phyloP scores from a whole-genome alignment of 2,329 filamentous ascomycete genomes.

The Aphanocladium album region DNA sequence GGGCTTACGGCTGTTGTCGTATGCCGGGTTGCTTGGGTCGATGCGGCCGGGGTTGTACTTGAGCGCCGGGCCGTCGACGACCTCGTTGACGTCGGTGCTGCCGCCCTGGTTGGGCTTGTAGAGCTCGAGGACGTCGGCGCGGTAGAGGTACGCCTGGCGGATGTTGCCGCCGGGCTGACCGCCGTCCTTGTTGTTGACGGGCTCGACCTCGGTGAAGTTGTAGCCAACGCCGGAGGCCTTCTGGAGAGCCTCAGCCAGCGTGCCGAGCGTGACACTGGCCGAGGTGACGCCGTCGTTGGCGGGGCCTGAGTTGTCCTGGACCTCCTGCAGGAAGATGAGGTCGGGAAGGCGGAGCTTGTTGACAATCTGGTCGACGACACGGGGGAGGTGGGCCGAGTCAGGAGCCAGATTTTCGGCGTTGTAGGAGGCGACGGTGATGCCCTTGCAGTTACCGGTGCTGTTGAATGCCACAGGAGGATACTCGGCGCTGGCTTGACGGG shows the following conservation, averaged over 20 bases:
- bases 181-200: slow-evolving; percentile 57
- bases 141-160: slow-evolving; percentile 65
- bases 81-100: slow-evolving; percentile 49
- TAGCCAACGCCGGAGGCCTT: slow-evolving; percentile 49
- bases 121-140: slow-evolving; percentile 53
- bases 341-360: slow-evolving; percentile 59
- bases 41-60: slow-evolving; percentile 66
- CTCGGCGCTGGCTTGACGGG: slow-evolving; percentile 39
- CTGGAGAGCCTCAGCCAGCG: slow-evolving; percentile 49
- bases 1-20: slow-evolving; percentile 59
- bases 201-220: slow-evolving; percentile 54
- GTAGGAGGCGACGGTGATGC: slow-evolving; percentile 61
- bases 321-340: slow-evolving; percentile 64
- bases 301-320: slow-evolving; percentile 62
- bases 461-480: slow-evolving; percentile 47
- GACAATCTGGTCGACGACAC: slow-evolving; percentile 60
- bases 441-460: slow-evolving; percentile 52
- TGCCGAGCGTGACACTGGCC: slow-evolving; percentile 54
- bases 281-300: slow-evolving; percentile 53
- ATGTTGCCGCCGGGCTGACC: slow-evolving; percentile 68
- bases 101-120: slow-evolving; percentile 53
- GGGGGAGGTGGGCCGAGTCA: slow-evolving; percentile 48
- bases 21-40: slow-evolving; percentile 56
- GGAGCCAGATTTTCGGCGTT: slow-evolving; percentile 66
- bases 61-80: slow-evolving; percentile 51